phyloP scores from a whole-genome alignment of 805 yeast species.

The Candida germanica region DNA sequence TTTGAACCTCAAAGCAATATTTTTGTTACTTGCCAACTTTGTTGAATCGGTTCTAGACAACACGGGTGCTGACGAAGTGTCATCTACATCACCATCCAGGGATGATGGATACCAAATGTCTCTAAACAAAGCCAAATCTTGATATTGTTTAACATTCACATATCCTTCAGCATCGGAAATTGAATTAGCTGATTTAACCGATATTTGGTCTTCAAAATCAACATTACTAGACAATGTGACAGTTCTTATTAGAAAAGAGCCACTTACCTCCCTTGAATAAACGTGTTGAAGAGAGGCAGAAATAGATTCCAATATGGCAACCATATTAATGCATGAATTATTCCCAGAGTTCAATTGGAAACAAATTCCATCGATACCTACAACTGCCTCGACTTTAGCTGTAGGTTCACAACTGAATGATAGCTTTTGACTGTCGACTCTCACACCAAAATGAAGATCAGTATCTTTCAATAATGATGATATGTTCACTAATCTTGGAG shows the following conservation, averaged over 20 bases:
- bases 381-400: conserved; percentile 86
- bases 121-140: conserved; percentile 76
- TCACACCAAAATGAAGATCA: conserved; percentile 60
- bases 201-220: conserved; percentile 38
- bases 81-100: not conserved
- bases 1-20: conserved; percentile 46
- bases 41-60: not conserved
- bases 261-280: conserved; percentile 87
- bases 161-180: conserved; percentile 57
- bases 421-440: conserved; percentile 69
- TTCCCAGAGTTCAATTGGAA: conserved; percentile 54
- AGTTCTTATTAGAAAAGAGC: conserved; percentile 50
- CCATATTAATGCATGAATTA: conserved; percentile 36
- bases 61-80: not conserved
- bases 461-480: conserved; percentile 46
- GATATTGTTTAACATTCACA: conserved; percentile 78
- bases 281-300: conserved; percentile 81
- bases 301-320: conserved; percentile 52
- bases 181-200: conserved; percentile 48
- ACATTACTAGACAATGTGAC: conserved; percentile 49
- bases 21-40: conserved; percentile 25
- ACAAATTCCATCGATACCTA: conserved; percentile 67
- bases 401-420: conserved; percentile 88
- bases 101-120: conserved; percentile 72
- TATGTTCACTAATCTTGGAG: conserved; percentile 12